A percentile compares a stretch with the other conserved stretches of the same genome.
Conservation (phyloP, 2,329 filamentous ascomycete genomes). For the Hypoxylon sp. region DNA sequence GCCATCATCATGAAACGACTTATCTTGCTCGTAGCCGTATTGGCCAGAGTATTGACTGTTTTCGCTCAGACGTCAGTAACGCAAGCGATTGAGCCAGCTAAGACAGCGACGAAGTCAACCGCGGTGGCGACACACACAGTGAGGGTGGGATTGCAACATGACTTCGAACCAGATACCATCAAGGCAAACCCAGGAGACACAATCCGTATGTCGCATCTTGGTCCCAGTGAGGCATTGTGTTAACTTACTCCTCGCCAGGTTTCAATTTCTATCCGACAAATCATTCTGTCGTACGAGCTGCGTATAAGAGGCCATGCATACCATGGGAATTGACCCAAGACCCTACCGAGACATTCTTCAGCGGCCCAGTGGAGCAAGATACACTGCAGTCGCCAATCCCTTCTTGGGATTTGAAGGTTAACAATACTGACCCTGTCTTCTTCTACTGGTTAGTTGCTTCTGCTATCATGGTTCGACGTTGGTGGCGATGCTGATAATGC, state of each 20-base stretch:
- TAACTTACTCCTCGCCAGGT: constrained; percentile 37
- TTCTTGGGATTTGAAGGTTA: constrained; percentile 47
- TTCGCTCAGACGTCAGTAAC: constrained; percentile 7
- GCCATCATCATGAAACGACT: constrained; percentile 11
- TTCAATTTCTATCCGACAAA: constrained; percentile 56
- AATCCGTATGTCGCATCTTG: constrained; percentile 21
- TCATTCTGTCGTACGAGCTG: constrained; percentile 70
- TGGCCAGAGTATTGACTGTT: constrained; percentile 1
- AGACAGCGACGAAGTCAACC: constrained; percentile 7
- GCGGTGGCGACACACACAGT: constrained; percentile 26
- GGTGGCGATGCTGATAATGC: not conserved
- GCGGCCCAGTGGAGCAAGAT: constrained; percentile 47
- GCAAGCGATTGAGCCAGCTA: not conserved
- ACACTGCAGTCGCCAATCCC: constrained; percentile 42
- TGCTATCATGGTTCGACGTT: not conserved
- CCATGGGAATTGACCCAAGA: constrained; percentile 64
- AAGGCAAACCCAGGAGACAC: constrained; percentile 27
- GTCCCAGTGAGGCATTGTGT: not conserved
- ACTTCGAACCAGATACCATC: constrained; percentile 29
- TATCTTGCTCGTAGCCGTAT: constrained; percentile 3
- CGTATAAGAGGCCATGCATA: constrained; percentile 67
- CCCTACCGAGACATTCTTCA: constrained; percentile 62
- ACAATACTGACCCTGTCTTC: constrained; percentile 60
- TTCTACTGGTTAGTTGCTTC: constrained; percentile 64
- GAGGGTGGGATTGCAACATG: constrained; percentile 29